phyloP scores from a whole-genome alignment of 495 filamentous ascomycete genomes.

The Lasiosphaeriaceae sp. region DNA sequence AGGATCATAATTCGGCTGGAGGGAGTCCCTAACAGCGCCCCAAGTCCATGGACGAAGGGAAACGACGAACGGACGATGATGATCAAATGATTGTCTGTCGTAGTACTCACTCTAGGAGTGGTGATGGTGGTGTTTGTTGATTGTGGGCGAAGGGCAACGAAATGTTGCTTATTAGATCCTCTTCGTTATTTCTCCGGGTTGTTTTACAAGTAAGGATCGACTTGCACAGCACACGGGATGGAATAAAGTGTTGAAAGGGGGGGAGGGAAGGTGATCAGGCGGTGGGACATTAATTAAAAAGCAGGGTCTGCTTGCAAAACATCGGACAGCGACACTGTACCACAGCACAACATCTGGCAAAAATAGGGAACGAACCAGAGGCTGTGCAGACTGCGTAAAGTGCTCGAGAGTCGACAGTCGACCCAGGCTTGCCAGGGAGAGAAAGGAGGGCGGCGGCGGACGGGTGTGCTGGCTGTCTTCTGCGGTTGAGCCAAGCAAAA shows the following conservation, averaged over 20 bases:
- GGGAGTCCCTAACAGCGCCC: neutral
- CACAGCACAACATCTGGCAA: too few relatives aligned
- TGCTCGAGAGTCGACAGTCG: too few relatives aligned
- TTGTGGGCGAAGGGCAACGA: too few relatives aligned
- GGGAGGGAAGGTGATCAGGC: neutral
- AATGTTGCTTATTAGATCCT: too few relatives aligned
- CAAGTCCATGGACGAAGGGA: conserved; percentile 13
- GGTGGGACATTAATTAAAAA: neutral
- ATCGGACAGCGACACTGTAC: neutral
- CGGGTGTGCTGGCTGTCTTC: too few relatives aligned
- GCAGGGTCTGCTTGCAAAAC: neutral
- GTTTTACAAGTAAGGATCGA: neutral
- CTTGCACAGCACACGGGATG: neutral
- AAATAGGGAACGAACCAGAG: too few relatives aligned
- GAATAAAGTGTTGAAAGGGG: neutral
- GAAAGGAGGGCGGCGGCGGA: too few relatives aligned
- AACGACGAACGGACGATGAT: neutral
- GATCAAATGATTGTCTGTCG: neutral
- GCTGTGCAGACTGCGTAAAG: too few relatives aligned
- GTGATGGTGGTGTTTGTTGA: too few relatives aligned
- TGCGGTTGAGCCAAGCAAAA: too few relatives aligned
- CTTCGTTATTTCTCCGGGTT: neutral
- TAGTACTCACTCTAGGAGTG: too few relatives aligned
- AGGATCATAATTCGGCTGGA: conserved; percentile 27
- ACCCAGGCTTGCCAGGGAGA: too few relatives aligned